Evolutionary conservation across 192 early-diverging fungal species (phyloP), one percentile per base, ranked within the genome.

Genomic region (Podila clonocystis): DNA sequence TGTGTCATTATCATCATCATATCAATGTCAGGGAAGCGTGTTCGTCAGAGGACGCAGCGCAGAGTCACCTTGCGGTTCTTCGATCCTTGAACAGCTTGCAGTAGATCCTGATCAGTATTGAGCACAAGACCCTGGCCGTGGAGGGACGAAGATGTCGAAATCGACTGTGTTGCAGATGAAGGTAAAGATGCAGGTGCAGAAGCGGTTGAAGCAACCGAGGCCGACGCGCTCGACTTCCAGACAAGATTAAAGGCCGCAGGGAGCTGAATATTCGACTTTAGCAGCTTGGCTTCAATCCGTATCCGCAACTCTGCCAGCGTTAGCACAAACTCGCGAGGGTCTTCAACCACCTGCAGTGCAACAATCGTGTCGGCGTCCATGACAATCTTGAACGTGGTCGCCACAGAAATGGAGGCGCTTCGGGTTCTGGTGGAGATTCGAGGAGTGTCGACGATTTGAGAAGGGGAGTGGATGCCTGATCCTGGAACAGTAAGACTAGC

Each of bases 331-430:
- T 45, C 41, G 6, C 50, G 31, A 30, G 48, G 67, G 34, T 73
- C 67, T 24, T 80, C 77, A 24, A 65, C 26, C 20, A 80, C 67
- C 57, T 80, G 77, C 28, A 80, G 34, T 0, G 77, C 77, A 24
- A 80, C 71, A 65, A 80, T 80, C 48, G 77, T 80, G 34, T 80
- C 77, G 3, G 77, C 77, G 34, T 80, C 71, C 50, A 80, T 60
- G 9, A 80, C 77, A 69, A 80, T 69, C 62, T 80, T 80, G 57
- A 80, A 80, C 9, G 71, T 79, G 17, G 75, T 72, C 12, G 59
- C 69, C 17, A 77, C 28, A 2, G 74, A 62, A n/a, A 17, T 8
- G 3, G 41, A 45, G 15, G 41, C 1, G 4, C 41, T 45, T 34
- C 19, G 26, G 24, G 19, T 26, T 17, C 12, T n/a, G 63, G 30